Evolutionary conservation across 176 grass and related monocot genomes (phyloP), one percentile per base, ranked within the genome.

Genomic region (Ananas comosus): DNA sequence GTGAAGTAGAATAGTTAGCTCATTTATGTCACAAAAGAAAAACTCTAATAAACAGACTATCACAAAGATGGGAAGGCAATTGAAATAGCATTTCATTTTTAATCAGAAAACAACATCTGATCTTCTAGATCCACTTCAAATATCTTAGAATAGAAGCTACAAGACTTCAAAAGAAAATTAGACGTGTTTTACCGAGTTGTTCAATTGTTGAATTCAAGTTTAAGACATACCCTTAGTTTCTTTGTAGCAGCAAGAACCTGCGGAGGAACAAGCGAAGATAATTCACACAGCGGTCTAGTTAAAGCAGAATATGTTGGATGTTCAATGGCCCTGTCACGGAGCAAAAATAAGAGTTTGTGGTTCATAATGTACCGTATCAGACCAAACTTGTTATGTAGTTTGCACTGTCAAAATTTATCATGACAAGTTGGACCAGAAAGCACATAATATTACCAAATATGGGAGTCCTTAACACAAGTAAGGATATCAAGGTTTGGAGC

Each of bases 401-500:
- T 61, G 56, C 21, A 61, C 7, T 22, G 33, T 8, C 33, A 42
- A 42, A 42, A 42, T 42, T 18, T 22, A 61, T 61, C 17, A 18
- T 14, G 56, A 61, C 17, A 61, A 61, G 16, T 19, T 61, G 16
- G 56, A 61, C 16, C 56, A 61, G 21, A 61, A 57, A 61, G 54
- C 14, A 59, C 10, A 61, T 61, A 61, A 9, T 61, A 19, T 6
- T 93, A 99, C 94, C 90, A 99, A 67, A 99, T 99, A 84, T 99
- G 94, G 24, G 94, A 99, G 75, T 99, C 94, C 81, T 93, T 99
- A 47, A 93, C 94, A 83, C 94, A 99, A 82, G 94, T 93, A 67
- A 99, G 82, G 80, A 99, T 99, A 88, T 99, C 90, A 88, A 93
- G 90, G 80, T 93, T 99, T 81, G 89, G 94, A 81, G 89, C 94